These are phyloP conservation scores for Aspergillus sclerotioniger DNA, from an alignment of 495 filamentous ascomycete species.

Conservation along the genomic window DNA sequence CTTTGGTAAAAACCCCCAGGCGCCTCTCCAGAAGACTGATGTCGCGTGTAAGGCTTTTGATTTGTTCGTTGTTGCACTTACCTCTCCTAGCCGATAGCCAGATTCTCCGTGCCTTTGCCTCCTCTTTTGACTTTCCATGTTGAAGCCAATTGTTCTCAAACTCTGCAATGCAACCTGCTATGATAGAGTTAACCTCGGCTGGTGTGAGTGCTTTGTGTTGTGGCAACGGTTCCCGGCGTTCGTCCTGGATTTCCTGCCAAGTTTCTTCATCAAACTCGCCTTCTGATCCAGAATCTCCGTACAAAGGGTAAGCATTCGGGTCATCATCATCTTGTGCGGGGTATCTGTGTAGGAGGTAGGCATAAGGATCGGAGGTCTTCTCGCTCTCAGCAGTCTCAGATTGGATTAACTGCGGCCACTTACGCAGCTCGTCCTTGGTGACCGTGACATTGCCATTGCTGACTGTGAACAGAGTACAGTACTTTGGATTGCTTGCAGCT, in stretches of 20 bases:
- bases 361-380: constrained; percentile 11
- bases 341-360: constrained; percentile 45
- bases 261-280: constrained; percentile 54
- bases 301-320: constrained; percentile 57
- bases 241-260: constrained; percentile 62
- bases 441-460: constrained; percentile 22
- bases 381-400: neutral
- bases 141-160: constrained; percentile 57
- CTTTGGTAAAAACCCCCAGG: constrained; percentile 45
- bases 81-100: constrained; percentile 56
- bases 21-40: constrained; percentile 43
- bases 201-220: constrained; percentile 31
- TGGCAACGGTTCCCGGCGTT: constrained; percentile 30
- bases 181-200: constrained; percentile 47
- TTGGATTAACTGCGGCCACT: constrained; percentile 22
- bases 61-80: constrained; percentile 27
- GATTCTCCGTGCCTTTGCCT: constrained; percentile 53
- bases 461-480: constrained; percentile 28
- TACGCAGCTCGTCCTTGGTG: constrained; percentile 21
- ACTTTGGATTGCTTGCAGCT: constrained; percentile 6
- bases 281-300: constrained; percentile 64
- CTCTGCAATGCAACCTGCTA: constrained; percentile 53
- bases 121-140: constrained; percentile 51
- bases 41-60: constrained; percentile 19
- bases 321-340: constrained; percentile 31